Percentiles rank a stretch among this genome's conserved stretches.
phyloP scores from a whole-genome alignment of 2,329 filamentous ascomycete species.

The Ceratocystis alfenasii region DNA sequence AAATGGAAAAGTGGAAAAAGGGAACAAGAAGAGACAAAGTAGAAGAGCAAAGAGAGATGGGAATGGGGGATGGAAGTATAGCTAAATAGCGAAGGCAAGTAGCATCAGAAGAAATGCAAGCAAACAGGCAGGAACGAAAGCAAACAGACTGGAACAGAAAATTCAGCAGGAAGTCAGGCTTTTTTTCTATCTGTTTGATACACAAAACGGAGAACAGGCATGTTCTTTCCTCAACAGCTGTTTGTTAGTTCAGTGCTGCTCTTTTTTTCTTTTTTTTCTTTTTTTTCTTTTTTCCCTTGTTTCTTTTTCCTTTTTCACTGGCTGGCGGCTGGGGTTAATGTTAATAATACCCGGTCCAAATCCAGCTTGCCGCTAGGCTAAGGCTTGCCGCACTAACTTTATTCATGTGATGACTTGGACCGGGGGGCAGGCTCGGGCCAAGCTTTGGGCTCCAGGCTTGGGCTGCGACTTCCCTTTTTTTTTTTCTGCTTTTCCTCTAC shows the following conservation, averaged over 20 bases:
- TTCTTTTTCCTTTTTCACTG: neutral
- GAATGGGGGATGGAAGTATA: neutral
- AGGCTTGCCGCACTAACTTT: neutral
- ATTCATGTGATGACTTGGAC: slow-evolving; percentile 1
- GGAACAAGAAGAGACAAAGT: neutral
- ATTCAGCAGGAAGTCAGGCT: too few species aligned
- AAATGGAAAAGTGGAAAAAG: neutral
- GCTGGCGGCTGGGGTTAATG: neutral
- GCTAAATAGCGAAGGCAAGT: neutral
- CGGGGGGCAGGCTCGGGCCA: neutral
- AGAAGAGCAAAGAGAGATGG: neutral
- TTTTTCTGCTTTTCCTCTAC: neutral
- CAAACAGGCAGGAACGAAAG: neutral
- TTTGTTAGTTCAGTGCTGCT: too few species aligned
- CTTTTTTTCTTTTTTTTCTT: too few species aligned
- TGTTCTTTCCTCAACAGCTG: too few species aligned
- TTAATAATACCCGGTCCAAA: too few species aligned
- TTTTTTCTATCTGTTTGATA: too few species aligned
- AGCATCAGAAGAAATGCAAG: neutral
- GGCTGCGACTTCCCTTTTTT: slow-evolving; percentile 1
- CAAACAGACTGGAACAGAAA: neutral
- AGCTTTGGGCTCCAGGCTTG: neutral
- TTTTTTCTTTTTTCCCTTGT: too few species aligned
- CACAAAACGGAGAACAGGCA: too few species aligned
- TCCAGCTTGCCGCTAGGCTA: too few species aligned